Base-by-base conservation (phyloP, 2,329 filamentous ascomycete species). In the Clarireedia homoeocarpa region DNA sequence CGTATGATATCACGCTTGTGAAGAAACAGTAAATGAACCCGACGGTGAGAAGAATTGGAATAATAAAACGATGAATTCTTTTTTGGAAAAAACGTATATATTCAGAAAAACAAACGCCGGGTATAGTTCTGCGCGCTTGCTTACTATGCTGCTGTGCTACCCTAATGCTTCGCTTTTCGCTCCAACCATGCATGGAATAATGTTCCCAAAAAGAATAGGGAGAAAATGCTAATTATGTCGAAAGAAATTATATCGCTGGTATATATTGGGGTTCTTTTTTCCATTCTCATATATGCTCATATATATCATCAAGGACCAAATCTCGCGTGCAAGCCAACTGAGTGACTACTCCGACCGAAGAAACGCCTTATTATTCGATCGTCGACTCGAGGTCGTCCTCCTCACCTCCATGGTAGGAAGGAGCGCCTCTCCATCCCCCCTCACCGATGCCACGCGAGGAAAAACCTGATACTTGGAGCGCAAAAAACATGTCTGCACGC, bases 391-490 rank as follows among this genome's bases (percentile, higher is more conserved):
- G 30, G 10, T 34, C 39, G 60, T 51, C 26, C 65, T 58, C 58
- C 62, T 55, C 23, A 66, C 63, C 57, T 69, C 65, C 62, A 69
- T 66, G 20, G 64, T 68, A 47, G 66, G 67, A 10, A 68, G 54
- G 20, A 69, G 62, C 23, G 53, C 48, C n/a, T 39, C 30, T 6
- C 66, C 66, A 60, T 69, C 67, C 56, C 30, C 30, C 30, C 67
- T 57, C 38, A 68, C 66, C 26, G 62, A 65, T n/a, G 63, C 59
- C 24, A 68, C 63, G 36, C 66, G 56, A 20, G 66, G 65, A 55
- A 66, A 63, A 4, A 66, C 46, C 50, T 56, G 59, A 44, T 62
- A 61, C 57, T 60, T 63, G 53, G 57, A 60, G 51, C 64, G 59
- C 59, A 59, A 58, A 56, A 64, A 44, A 61, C 66, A 65, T 52